Evolutionary conservation across 257 asterid genomes (phyloP), one percentile per base, ranked within the genome.

Genomic region (Solanum chilense): DNA sequence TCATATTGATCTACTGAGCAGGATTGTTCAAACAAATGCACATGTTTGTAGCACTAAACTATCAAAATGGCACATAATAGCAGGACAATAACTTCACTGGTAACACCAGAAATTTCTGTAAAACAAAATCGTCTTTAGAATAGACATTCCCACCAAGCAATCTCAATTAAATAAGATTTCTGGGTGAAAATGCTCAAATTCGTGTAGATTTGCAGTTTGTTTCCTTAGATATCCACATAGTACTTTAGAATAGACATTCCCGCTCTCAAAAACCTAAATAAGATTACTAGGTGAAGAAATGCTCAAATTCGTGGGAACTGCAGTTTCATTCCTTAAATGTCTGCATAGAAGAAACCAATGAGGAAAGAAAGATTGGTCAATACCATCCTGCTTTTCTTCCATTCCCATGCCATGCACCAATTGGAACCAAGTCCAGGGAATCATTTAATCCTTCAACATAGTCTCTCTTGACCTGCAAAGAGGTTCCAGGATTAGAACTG

Each of bases 341-440:
- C 83, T 14, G 84, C 42, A 27, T 27, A 15, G 69, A 49, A 20
- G 39, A 44, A 78, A 42, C 25, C 15, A 82, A 45, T 77, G 70
- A 74, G 64, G 62, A 12, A 49, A 66, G 86, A 27, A 76, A 60
- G 16, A 27, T 58, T 45, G 58, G 68, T 87, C 80, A 62, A 82
- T 92, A 96, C 99, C 99, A 96, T 92, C 98, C 99, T 73, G 98
- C 98, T 91, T 96, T 96, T 89, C 99, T 93, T 93, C 99, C 99
- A 89, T 94, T 96, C 85, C 99, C 99, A 84, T 94, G 89, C 99
- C 99, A 96, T 77, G 98, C 99, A 88, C 98, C 99, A 86, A 96
- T 95, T 9, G 98, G 98, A 85, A 96, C 99, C 92, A 96, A 93
- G 92, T 96, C 99, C 93, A 96, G 83, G 80, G 98, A 95, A 93